phyloP scores from a whole-genome alignment of 192 early-diverging fungal species.

The Coemansia sp. region DNA sequence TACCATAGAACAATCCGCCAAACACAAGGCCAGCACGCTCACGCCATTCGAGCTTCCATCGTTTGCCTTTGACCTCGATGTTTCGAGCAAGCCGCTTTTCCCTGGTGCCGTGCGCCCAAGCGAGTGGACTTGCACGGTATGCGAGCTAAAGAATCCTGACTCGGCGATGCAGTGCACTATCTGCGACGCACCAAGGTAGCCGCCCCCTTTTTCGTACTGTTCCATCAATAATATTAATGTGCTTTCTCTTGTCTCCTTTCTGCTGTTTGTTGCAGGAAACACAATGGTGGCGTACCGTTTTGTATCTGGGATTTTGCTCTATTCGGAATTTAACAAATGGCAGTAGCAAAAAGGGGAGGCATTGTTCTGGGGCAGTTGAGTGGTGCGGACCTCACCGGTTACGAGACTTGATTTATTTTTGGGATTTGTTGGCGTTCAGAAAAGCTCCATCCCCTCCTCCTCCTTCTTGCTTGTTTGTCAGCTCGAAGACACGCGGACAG shows the following conservation, averaged over 20 bases:
- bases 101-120: neutral
- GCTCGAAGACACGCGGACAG: neutral
- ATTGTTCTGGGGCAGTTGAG: neutral
- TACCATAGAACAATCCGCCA: neutral
- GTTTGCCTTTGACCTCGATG: constrained; percentile 39
- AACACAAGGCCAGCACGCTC: constrained; percentile 20
- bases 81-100: constrained; percentile 21
- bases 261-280: neutral
- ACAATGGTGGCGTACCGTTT: neutral
- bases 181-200: constrained; percentile 22
- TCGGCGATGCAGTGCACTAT: constrained; percentile 23
- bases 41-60: constrained; percentile 22
- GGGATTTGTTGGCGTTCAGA: neutral
- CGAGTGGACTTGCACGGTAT: constrained; percentile 28
- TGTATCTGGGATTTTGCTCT: neutral
- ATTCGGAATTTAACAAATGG: neutral
- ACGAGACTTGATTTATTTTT: constrained; percentile 1
- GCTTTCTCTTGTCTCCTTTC: neutral
- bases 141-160: constrained; percentile 24
- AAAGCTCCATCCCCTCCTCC: neutral
- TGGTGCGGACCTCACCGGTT: constrained; percentile 28
- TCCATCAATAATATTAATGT: neutral
- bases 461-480: neutral
- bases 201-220: neutral
- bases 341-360: neutral